Percentiles rank a stretch among this genome's conserved stretches.
These are phyloP conservation scores for Candida arabinofermentans DNA, from an alignment of 805 yeast species.

Conservation along the genomic window DNA sequence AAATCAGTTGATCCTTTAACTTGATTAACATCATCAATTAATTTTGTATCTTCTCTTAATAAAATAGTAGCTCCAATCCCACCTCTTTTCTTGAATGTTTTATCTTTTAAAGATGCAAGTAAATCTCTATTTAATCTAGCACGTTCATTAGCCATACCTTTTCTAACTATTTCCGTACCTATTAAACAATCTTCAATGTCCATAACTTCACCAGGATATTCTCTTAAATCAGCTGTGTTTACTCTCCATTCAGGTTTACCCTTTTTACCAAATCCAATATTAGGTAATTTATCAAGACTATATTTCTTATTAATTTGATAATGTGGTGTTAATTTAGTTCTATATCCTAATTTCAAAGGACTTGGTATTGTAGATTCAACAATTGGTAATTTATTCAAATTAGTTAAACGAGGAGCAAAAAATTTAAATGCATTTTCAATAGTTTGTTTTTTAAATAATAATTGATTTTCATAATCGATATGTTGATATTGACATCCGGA, in stretches of 20 bases:
- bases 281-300: conserved; percentile 39
- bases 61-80: conserved; percentile 80
- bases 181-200: conserved; percentile 94
- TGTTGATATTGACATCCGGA: conserved; percentile 95
- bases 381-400: conserved; percentile 47
- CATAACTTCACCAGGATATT: conserved; percentile 60
- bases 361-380: conserved; percentile 51
- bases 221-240: conserved; percentile 28
- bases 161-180: conserved; percentile 76
- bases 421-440: conserved; percentile 77
- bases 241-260: conserved; percentile 72
- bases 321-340: conserved; percentile 96
- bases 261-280: conserved; percentile 85
- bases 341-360: conserved; percentile 70
- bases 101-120: conserved; percentile 17
- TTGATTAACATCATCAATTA: conserved; percentile 29
- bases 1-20: conserved; percentile 45
- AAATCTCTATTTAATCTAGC: conserved; percentile 40
- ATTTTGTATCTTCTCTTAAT: conserved; percentile 69
- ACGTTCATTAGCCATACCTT: conserved; percentile 71
- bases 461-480: conserved; percentile 67
- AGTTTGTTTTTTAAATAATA: conserved; percentile 66
- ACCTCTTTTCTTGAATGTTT: conserved; percentile 24
- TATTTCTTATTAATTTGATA: conserved; percentile 66
- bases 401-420: conserved; percentile 58